Percentiles rank a stretch among this genome's conserved stretches.
These are phyloP conservation scores for Luvunga scandens DNA, from an alignment of 345 rosid genomes.

Conservation along the genomic window DNA sequence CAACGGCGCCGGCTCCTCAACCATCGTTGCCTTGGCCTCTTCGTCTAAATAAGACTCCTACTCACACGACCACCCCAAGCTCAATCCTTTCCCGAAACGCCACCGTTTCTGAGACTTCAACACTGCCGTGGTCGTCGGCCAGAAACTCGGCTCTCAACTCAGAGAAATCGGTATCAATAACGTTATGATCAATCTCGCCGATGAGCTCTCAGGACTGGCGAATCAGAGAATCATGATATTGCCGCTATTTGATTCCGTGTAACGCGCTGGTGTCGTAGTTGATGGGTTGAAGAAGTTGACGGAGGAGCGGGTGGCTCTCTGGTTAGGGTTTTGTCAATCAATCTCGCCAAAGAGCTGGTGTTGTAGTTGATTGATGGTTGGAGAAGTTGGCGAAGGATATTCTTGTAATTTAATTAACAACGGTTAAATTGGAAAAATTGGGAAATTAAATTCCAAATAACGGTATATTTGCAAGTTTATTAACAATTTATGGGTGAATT, in stretches of 20 bases:
- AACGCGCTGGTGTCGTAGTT: constrained; percentile 61
- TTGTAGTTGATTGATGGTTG: too few species aligned
- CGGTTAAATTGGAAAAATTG: too few species aligned
- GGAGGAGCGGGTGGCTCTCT: constrained; percentile 24
- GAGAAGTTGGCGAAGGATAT: too few species aligned
- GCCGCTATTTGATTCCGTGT: constrained; percentile 76
- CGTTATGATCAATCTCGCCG: constrained; percentile 51
- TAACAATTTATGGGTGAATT: too few species aligned
- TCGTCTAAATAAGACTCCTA: constrained; percentile 29
- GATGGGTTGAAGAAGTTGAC: constrained; percentile 61
- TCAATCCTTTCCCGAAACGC: constrained; percentile 53
- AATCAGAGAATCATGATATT: constrained; percentile 55
- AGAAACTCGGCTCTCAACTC: constrained; percentile 66
- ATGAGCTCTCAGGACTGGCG: constrained; percentile 68
- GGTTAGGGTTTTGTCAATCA: constrained; percentile 7
- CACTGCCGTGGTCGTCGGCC: constrained; percentile 74
- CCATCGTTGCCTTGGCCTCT: too few species aligned
- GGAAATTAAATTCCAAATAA: too few species aligned
- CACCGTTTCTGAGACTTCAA: constrained; percentile 60
- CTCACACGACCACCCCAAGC: constrained; percentile 54
- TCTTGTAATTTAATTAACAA: too few species aligned
- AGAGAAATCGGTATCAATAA: constrained; percentile 57
- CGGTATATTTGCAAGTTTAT: too few species aligned
- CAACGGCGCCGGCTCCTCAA: too few species aligned
- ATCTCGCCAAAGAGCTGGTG: too few species aligned